These are phyloP conservation scores for Elongisporangium undulatum DNA, from an alignment of 352 stramenopile genomes.

Conservation along the genomic window DNA sequence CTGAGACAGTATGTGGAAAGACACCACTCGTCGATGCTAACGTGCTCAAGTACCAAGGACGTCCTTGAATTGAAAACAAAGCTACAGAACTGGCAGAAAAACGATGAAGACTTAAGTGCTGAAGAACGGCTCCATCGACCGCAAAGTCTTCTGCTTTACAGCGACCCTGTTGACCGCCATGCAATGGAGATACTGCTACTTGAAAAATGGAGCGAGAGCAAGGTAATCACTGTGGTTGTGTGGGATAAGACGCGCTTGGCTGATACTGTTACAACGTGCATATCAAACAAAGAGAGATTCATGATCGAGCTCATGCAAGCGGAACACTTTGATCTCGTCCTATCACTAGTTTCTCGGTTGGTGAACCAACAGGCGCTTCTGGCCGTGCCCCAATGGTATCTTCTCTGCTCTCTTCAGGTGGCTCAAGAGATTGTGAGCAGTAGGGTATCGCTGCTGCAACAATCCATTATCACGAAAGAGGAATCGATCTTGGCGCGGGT, in stretches of 20 bases:
- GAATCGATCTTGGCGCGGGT: background rate
- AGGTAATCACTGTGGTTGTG: background rate
- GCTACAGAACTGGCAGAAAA: background rate
- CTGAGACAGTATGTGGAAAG: conserved; percentile 12
- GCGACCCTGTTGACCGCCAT: background rate
- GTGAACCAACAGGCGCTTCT: conserved; percentile 53
- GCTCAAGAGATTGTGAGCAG: conserved; percentile 26
- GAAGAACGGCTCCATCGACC: conserved; percentile 8
- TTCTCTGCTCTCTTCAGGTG: conserved; percentile 26
- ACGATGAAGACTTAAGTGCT: background rate
- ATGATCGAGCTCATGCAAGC: conserved; percentile 30
- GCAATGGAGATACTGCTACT: background rate
- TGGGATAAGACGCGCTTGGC: conserved; percentile 6
- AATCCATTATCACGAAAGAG: background rate
- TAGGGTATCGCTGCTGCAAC: conserved; percentile 19
- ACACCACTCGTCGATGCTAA: background rate
- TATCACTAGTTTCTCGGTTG: conserved; percentile 36
- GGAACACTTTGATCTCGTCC: conserved; percentile 19
- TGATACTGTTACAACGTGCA: conserved; percentile 17
- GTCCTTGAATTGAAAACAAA: background rate
- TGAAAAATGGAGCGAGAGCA: background rate
- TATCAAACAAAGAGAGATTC: conserved; percentile 34
- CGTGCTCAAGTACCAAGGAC: background rate
- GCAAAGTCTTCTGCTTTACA: background rate
- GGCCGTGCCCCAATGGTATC: conserved; percentile 41